Evolutionary conservation across 1,284 basidiomycete species (phyloP).

Genomic region (Ustilago sp.): DNA sequence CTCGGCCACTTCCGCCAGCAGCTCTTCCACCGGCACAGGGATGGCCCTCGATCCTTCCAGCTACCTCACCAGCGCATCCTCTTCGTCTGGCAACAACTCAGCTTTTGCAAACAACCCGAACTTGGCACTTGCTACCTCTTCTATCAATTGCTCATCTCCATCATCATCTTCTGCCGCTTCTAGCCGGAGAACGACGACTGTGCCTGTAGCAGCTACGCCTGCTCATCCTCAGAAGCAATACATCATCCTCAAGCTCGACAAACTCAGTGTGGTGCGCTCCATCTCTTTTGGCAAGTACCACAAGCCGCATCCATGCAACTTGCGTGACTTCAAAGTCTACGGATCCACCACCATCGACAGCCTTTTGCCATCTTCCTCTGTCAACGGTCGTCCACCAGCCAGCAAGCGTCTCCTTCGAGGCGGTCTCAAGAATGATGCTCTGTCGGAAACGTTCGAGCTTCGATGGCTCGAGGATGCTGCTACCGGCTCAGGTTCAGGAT

Average conservation of each 20-base stretch:
- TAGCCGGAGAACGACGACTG: constrained; percentile 11
- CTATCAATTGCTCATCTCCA: constrained; percentile 29
- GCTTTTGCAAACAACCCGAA: constrained; percentile 2
- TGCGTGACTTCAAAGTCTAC: constrained; percentile 68
- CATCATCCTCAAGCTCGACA: constrained; percentile 67
- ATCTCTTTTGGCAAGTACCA: constrained; percentile 70
- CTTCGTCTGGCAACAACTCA: constrained; percentile 8
- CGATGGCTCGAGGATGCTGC: constrained; percentile 51
- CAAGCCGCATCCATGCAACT: constrained; percentile 70
- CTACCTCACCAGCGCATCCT: constrained; percentile 20
- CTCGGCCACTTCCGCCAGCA: constrained; percentile 20
- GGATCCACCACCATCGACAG: constrained; percentile 60
- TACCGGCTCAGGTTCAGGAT: constrained; percentile 38
- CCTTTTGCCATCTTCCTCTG: constrained; percentile 34
- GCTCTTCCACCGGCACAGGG: constrained; percentile 25
- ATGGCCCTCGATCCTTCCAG: constrained; percentile 30
- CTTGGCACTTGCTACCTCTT: constrained; percentile 21
- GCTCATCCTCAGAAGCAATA: constrained; percentile 60
- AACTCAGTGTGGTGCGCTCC: constrained; percentile 56
- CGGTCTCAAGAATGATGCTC: constrained; percentile 66
- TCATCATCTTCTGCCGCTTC: constrained; percentile 19
- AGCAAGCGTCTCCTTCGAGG: constrained; percentile 60
- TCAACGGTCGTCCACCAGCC: constrained; percentile 40
- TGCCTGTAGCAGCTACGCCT: constrained; percentile 6
- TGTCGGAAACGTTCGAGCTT: constrained; percentile 59